Conservation (phyloP, 352 stramenopile species). For the Globisporangium irregulare region DNA sequence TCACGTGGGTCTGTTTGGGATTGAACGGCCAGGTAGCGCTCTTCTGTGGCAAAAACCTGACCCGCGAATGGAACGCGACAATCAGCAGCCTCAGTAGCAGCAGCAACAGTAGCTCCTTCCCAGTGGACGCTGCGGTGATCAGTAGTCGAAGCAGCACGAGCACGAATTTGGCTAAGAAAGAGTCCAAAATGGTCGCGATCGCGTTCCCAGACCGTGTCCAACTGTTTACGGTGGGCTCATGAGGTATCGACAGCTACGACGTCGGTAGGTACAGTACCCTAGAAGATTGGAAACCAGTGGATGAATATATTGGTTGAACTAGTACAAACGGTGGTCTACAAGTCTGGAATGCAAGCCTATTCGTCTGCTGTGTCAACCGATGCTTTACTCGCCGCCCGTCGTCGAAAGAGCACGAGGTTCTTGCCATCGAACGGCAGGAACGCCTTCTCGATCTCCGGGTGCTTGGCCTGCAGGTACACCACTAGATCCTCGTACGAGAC, state of each 20-base stretch:
- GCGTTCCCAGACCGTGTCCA: constrained; percentile 32
- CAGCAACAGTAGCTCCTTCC: constrained; percentile 9
- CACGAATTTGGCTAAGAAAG: neutral
- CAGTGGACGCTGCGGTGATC: constrained; percentile 31
- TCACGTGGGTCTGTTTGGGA: constrained; percentile 41
- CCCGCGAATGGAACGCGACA: constrained; percentile 27
- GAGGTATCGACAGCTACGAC: neutral
- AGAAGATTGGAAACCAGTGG: neutral
- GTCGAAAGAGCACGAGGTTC: constrained; percentile 77
- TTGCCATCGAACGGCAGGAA: constrained; percentile 83
- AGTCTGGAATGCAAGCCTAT: neutral
- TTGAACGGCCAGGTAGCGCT: constrained; percentile 33
- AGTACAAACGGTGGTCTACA: neutral
- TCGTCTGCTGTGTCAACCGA: neutral
- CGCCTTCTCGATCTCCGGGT: constrained; percentile 48
- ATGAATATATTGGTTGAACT: neutral
- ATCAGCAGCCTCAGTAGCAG: neutral
- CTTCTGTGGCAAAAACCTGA: constrained; percentile 30
- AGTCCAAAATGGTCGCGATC: constrained; percentile 19
- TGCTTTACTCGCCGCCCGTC: constrained; percentile 2
- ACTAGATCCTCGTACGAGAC: constrained; percentile 78
- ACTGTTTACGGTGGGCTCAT: constrained; percentile 20
- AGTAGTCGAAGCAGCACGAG: neutral
- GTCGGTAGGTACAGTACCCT: neutral
- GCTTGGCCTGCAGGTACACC: constrained; percentile 74